Evolutionary conservation across 306 rosid genomes (phyloP), one percentile per base, ranked within the genome.

Genomic region (Prinsepia uniflora): DNA sequence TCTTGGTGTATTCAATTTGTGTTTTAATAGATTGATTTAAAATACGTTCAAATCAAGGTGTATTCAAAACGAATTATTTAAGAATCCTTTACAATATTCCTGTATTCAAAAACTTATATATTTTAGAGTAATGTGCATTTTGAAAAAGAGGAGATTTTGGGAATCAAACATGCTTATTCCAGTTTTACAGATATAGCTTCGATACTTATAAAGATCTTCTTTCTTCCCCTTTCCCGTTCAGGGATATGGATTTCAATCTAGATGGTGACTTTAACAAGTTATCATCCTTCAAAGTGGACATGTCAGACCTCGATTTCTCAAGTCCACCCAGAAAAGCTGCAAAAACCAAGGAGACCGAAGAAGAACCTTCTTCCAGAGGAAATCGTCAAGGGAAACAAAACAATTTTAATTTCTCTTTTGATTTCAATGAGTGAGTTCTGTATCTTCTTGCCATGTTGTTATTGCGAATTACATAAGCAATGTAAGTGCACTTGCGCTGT

Each of bases 201-300:
- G 67, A 71, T 65, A 74, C 46, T 81, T 68, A 24, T 42, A 49
- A 68, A 42, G 2, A 55, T 68, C 12, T 61, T 47, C n/a, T n/a
- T n/a, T n/a, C 46, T 63, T 77, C 14, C 63, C 44, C 43, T 15
- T 34, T 81, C 64, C 69, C 56, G 63, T 70, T 67, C 76, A 93
- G 97, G 90, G 96, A 90, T 84, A 82, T 85, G 85, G 81, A 90
- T 80, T 88, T 90, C 78, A 82, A 79, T 90, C 88, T 93, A 77
- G 98, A 84, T 72, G 83, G 89, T 45, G 92, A 86, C 61, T 90
- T 93, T 56, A 76, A 80, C 74, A 93, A 90, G 82, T 76, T 90
- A 52, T 88, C 94, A 53, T 83, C 90, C 60, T 94, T 94, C 83
- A 94, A 89, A 57, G 70, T 94, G 87, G 97, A 89, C 88, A 83